Percentiles rank a stretch among this genome's conserved stretches.
phyloP scores from a whole-genome alignment of 306 rosid species.

The Abrus pulchellus region DNA sequence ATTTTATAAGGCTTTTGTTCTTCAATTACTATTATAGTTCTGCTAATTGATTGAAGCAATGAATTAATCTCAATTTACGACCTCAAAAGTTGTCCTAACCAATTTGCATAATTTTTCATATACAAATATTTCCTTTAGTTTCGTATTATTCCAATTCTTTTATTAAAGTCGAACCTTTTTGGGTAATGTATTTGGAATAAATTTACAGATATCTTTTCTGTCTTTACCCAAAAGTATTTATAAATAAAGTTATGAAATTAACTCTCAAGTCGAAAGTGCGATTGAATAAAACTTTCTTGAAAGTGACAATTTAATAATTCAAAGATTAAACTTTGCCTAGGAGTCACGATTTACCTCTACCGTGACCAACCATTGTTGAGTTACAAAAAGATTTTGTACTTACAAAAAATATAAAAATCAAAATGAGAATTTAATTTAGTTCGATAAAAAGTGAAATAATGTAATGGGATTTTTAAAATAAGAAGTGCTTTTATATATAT shows the following conservation, averaged over 20 bases:
- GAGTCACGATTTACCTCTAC: too few species aligned
- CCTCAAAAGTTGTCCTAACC: slow-evolving; percentile 19
- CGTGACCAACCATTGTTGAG: too few species aligned
- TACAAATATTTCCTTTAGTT: background rate
- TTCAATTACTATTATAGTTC: background rate
- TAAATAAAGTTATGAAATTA: too few species aligned
- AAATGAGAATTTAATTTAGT: background rate
- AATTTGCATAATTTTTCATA: background rate
- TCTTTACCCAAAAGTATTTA: too few species aligned
- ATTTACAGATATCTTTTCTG: too few species aligned
- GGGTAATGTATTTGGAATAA: background rate
- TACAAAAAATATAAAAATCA: background rate
- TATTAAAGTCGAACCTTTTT: background rate
- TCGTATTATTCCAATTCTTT: background rate
- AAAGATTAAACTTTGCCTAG: too few species aligned
- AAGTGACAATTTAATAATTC: too few species aligned
- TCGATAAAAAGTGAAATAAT: background rate
- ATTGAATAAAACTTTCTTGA: too few species aligned
- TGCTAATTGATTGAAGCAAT: slow-evolving; percentile 32
- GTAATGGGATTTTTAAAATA: background rate
- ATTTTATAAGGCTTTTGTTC: slow-evolving; percentile 24
- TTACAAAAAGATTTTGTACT: background rate
- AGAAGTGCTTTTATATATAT: too few species aligned
- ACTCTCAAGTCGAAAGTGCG: too few species aligned
- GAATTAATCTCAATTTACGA: slow-evolving; percentile 34